Evolutionary conservation across 2,329 filamentous ascomycete species (phyloP).

Genomic region (Fusarium poae): DNA sequence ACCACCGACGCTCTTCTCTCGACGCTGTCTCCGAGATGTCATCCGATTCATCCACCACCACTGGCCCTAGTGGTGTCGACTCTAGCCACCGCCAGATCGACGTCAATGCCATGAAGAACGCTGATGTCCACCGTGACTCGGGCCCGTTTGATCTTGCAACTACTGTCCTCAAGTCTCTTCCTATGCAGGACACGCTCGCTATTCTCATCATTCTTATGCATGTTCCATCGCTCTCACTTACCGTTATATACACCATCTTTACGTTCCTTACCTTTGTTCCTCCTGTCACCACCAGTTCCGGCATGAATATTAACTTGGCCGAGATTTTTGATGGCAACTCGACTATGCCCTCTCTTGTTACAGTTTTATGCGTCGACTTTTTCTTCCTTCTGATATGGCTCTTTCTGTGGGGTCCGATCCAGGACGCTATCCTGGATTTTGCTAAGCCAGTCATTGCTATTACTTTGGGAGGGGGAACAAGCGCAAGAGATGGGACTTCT

Average conservation of each 20-base stretch:
- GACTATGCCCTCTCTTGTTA: conserved; percentile 87
- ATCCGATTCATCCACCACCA: conserved; percentile 64
- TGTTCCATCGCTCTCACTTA: conserved; percentile 87
- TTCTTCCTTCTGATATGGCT: conserved; percentile 88
- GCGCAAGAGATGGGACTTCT: conserved; percentile 74
- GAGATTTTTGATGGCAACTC: conserved; percentile 92
- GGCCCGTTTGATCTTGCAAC: conserved; percentile 82
- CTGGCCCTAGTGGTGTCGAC: conserved; percentile 57
- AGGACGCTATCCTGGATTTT: conserved; percentile 88
- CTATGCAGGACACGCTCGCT: conserved; percentile 93
- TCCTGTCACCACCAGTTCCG: conserved; percentile 81
- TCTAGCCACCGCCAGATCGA: conserved; percentile 75
- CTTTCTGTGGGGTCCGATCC: conserved; percentile 86
- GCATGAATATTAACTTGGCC: conserved; percentile 84
- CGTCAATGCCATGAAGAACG: conserved; percentile 76
- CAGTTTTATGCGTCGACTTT: conserved; percentile 85
- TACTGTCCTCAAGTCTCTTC: conserved; percentile 90
- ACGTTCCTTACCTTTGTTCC: conserved; percentile 93
- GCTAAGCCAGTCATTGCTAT: conserved; percentile 95
- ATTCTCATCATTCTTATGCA: conserved; percentile 97
- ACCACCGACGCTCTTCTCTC: conserved; percentile 63
- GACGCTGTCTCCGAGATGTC: conserved; percentile 67
- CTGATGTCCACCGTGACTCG: conserved; percentile 76
- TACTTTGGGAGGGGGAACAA: conserved; percentile 85
- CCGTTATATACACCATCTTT: conserved; percentile 91